phyloP scores from a whole-genome alignment of 768 basidiomycete genomes.

The Gymnopilus dilepis region DNA sequence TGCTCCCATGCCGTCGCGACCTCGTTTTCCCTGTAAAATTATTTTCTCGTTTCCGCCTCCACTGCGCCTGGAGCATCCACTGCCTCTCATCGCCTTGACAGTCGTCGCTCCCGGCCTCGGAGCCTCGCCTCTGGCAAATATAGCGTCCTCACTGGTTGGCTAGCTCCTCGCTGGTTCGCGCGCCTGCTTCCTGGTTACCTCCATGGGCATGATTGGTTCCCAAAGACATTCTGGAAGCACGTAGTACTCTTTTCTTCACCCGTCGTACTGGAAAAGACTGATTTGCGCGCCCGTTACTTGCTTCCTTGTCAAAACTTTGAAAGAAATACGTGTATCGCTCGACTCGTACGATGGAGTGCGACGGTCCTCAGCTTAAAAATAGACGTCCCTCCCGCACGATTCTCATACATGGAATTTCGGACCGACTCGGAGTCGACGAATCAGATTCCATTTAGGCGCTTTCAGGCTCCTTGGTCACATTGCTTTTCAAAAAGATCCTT shows the following conservation, averaged over 20 bases:
- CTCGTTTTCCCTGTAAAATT: neutral
- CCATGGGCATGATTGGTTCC: neutral
- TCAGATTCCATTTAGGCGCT: neutral
- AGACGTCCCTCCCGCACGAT: neutral
- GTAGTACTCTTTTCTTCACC: neutral
- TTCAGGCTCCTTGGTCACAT: neutral
- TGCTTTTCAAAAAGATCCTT: neutral
- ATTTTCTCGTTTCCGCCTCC: neutral
- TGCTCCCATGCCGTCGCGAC: neutral
- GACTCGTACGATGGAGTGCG: neutral
- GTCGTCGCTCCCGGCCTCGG: neutral
- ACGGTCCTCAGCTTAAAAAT: neutral
- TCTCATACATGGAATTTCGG: neutral
- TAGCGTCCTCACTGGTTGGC: neutral
- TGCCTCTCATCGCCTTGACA: neutral
- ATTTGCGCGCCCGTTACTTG: neutral
- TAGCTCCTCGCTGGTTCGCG: neutral
- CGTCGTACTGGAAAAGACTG: neutral
- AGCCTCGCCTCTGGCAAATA: neutral
- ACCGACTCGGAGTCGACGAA: neutral
- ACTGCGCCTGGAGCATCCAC: neutral
- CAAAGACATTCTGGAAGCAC: neutral
- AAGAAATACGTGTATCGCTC: neutral
- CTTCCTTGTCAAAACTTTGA: neutral
- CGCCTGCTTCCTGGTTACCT: neutral